Base-by-base conservation (phyloP, 768 basidiomycete species). In the Trametes cinnabarina region DNA sequence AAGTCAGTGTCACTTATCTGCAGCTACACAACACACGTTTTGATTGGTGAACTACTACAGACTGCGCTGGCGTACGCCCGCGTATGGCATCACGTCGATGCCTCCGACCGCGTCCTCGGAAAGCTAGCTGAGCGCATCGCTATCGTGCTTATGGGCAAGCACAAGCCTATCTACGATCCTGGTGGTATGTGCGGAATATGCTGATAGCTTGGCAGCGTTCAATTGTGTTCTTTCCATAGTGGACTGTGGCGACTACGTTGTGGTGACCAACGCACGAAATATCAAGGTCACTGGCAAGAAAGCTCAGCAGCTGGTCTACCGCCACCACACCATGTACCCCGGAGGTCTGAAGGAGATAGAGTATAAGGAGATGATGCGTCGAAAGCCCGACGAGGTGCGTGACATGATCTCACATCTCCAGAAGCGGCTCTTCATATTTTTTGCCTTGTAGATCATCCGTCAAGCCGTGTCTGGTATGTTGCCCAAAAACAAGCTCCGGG, bases 401-500 rank as follows among this genome's bases (percentile, higher is more conserved):
- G 17, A 11, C 8, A 8, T n/a, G n/a, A 41, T 19, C 26, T 43
- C 32, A 37, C 46, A 57, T 30, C 39, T 20, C 49, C 53, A 3
- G 28, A 37, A 54, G 28, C 51, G 30, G 14, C 17, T 15, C 23
- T 34, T 20, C 17, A 8, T 19, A 1, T 3, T 44, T 23, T 39
- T 17, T 23, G 11, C n/a, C 15, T 1, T 20, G 15, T 69, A 99
- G 97, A 92, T 98, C 65, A 93, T 99, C 57, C 86, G 93, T 12
- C 85, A 92, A 63, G 97, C 97, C 3, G 97, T 99, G 4, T 90
- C 96, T 11, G 93, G 96, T 66, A 99, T 99, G 97, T 79, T 99
- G 53, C 97, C 96, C 32, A 99, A 98, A 76, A 99, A 99, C 79
- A 95, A 90, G 62, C 84, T 97, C 60, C 85, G 97, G 23, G 91